Evolutionary conservation across 2,329 filamentous ascomycete species (phyloP), one percentile per base, ranked within the genome.

Genomic region (Pyrenochaeta sp.): DNA sequence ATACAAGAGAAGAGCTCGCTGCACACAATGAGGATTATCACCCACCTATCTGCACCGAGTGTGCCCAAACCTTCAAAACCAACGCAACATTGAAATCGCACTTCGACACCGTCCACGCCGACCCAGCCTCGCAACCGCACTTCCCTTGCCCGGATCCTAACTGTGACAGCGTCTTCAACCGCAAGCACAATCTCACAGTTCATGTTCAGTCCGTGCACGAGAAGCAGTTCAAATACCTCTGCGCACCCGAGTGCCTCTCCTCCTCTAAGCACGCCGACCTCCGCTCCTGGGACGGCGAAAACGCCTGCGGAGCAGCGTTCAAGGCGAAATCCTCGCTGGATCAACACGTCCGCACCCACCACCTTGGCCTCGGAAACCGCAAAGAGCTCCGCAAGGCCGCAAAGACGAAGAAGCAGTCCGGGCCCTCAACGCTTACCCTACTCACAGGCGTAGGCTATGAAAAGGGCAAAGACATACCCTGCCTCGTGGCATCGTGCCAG

Each of bases 291-390:
- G 76, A 82, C 43, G 80, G 79, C 15, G 72, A 79, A 7, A 78
- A 84, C 36, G 89, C 87, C 11, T 97, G 93, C 63, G 88, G 87
- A 2, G 82, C 84, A 48, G 81, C 81, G 23, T 94, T 95, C 62
- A 82, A 83, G 45, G 88, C 87, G 49, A 96, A 95, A 69, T 81
- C 83, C 13, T 85, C 84, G 20, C 79, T 96, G 0, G 88, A 93
- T 68, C 88, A 94, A 55, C 93, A 97, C 65, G 80, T 96, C 30
- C 85, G 89, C 14, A 90, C 87, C 34, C 82, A 89, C 15, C 93
- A 97, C 67, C 76, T 96, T 18, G 84, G 85, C n/a, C 73, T 82
- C 15, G 71, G 69, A 8, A 74, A 72, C 44, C 66, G 65, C 44
- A 72, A 63, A 41, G 52, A 61, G 29, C 48, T 51, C 32, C 71